Evolutionary conservation across 192 early-diverging fungal genomes (phyloP).

Genomic region (Podila horticola): DNA sequence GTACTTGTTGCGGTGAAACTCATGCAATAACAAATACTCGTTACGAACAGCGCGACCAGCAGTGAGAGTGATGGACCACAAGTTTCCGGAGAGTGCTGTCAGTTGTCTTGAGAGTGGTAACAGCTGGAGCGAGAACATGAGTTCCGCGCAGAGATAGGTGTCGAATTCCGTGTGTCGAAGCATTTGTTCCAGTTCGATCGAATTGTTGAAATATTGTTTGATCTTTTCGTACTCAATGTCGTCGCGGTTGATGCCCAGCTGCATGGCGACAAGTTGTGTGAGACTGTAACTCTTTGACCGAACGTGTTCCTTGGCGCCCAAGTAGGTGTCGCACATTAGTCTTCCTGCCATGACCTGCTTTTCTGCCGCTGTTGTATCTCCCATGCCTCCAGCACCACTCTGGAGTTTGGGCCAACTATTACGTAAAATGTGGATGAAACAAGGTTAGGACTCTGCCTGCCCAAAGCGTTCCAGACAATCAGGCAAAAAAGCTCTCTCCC

Average conservation of each 20-base stretch:
- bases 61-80: constrained; percentile 93
- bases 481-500: neutral
- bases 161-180: constrained; percentile 87
- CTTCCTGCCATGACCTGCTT: constrained; percentile 84
- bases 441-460: too few relatives aligned
- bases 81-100: constrained; percentile 92
- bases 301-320: constrained; percentile 87
- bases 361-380: constrained; percentile 81
- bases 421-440: neutral
- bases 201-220: constrained; percentile 71
- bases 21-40: constrained; percentile 94
- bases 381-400: constrained; percentile 79
- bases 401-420: constrained; percentile 88
- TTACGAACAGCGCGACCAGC: constrained; percentile 95
- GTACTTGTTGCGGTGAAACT: constrained; percentile 92
- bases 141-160: constrained; percentile 75
- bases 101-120: constrained; percentile 93
- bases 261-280: constrained; percentile 76
- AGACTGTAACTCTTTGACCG: constrained; percentile 87
- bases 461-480: too few relatives aligned
- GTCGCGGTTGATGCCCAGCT: constrained; percentile 81
- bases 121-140: constrained; percentile 92
- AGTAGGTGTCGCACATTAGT: constrained; percentile 93
- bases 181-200: constrained; percentile 72
- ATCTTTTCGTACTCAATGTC: constrained; percentile 88